These are phyloP conservation scores for Croton laevigatus DNA, from an alignment of 441 rosid species.

Conservation along the genomic window DNA sequence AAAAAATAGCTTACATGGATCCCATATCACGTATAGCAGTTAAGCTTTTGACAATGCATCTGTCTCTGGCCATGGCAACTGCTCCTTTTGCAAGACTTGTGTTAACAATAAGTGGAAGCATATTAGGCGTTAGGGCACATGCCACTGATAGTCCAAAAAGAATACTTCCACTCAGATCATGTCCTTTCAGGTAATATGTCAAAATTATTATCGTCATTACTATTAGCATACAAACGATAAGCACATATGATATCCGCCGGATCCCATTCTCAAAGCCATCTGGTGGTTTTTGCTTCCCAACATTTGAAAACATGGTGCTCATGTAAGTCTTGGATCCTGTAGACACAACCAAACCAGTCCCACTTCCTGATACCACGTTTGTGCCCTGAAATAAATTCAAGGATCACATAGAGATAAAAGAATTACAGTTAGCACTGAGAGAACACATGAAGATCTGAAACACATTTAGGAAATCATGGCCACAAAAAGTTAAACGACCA, in stretches of 20 bases:
- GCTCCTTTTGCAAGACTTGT: constrained; percentile 81
- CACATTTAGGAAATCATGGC: background rate
- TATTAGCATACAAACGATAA: constrained; percentile 54
- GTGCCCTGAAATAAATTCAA: constrained; percentile 51
- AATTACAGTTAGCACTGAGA: background rate
- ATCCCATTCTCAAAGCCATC: constrained; percentile 55
- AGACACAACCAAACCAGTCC: constrained; percentile 68
- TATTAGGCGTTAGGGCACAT: constrained; percentile 73
- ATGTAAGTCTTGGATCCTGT: constrained; percentile 68
- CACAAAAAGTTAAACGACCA: background rate
- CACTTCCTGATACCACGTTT: constrained; percentile 70
- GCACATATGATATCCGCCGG: constrained; percentile 50
- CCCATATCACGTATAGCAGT: constrained; percentile 69
- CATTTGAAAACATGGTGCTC: constrained; percentile 58
- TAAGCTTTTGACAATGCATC: constrained; percentile 69
- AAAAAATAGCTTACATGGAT: constrained; percentile 51
- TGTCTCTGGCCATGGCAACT: constrained; percentile 70
- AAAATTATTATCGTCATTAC: constrained; percentile 47
- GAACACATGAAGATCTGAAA: background rate
- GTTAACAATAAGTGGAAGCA: constrained; percentile 73
- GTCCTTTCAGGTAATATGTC: constrained; percentile 33
- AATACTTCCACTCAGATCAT: constrained; percentile 37
- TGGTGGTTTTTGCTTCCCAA: constrained; percentile 61
- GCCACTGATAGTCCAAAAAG: constrained; percentile 74
- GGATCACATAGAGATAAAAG: constrained; percentile 9